These are phyloP conservation scores for Pestalotiopsis sp. DNA, from an alignment of 2,329 filamentous ascomycete species.

Conservation along the genomic window DNA sequence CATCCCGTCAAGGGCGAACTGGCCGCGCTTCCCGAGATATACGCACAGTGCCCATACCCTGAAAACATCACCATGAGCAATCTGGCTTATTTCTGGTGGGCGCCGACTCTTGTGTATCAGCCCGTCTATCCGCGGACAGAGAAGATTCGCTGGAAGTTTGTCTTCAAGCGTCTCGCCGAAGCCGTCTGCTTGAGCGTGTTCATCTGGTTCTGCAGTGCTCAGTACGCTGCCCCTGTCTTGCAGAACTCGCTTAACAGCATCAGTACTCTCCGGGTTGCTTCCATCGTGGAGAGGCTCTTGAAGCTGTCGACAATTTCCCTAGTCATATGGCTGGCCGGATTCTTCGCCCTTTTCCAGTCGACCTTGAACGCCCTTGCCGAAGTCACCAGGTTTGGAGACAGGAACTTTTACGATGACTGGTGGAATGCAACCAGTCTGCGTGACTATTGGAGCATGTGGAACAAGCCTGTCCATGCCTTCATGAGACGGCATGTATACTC, in stretches of 20 bases:
- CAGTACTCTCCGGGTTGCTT: conserved; percentile 72
- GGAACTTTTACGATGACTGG: conserved; percentile 96
- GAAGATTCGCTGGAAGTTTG: conserved; percentile 83
- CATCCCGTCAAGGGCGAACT: conserved; percentile 69
- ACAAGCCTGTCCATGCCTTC: conserved; percentile 95
- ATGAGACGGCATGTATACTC: conserved; percentile 94
- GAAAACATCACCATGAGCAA: conserved; percentile 87
- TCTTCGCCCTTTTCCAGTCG: conserved; percentile 95
- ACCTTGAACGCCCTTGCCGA: conserved; percentile 90
- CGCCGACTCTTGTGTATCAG: conserved; percentile 94
- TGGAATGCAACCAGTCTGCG: conserved; percentile 91
- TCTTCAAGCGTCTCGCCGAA: conserved; percentile 79
- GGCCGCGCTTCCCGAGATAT: conserved; percentile 76
- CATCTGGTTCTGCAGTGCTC: conserved; percentile 92
- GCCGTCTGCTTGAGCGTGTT: conserved; percentile 77
- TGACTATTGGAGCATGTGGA: conserved; percentile 94
- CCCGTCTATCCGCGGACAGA: conserved; percentile 88
- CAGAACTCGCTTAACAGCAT: conserved; percentile 90
- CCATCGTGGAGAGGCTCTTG: conserved; percentile 85
- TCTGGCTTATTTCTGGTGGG: conserved; percentile 96
- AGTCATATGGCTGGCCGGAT: conserved; percentile 95
- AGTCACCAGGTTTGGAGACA: conserved; percentile 84
- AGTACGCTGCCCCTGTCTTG: conserved; percentile 90
- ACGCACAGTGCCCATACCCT: conserved; percentile 82
- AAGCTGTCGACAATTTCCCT: conserved; percentile 95